Evolutionary conservation across 2,329 filamentous ascomycete genomes (phyloP), one percentile per base, ranked within the genome.

Genomic region (Herpotrichia juniperi): DNA sequence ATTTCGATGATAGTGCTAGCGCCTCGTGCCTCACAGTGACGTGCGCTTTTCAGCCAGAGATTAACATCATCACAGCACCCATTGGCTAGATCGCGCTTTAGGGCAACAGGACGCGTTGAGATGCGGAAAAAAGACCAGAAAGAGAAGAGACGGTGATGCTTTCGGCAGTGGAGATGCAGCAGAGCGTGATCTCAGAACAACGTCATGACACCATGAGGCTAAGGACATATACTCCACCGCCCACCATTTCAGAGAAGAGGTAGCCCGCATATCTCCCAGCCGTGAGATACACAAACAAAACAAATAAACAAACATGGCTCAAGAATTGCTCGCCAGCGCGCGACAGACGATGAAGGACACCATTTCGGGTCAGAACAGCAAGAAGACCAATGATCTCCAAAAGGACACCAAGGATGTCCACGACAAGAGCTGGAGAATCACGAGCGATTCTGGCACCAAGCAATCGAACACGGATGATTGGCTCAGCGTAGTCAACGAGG

Each of bases 381-480:
- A 79, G 57, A 91, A 92, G 78, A 65, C 83, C 22, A 78, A 80
- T 14, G 86, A 92, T 63, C 77, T 93, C 42, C 71, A 78, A 22
- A 74, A 75, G 34, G 77, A 86, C 55, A 88, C 77, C 3, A 81
- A 84, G 48, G 80, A 90, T 66, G 79, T 84, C 1, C 75, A 82
- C 39, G 74, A 81, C 50, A 59, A 66, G 44, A 80, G 84, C 31
- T 78, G 81, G 26, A 80, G 83, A 32, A 84, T 92, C 59, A 93
- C 90, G 0, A 88, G 87, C 43, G 91, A 96, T 65, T 90, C 82
- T 74, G 91, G 91, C 19, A 85, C 88, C 24, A 90, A 87, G 73
- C 82, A 91, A 64, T 76, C 78, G 35, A 88, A 88, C 63, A 87
- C 87, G 1, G 91, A 96, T 65, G 82, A 92, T 68, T 94, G 90